phyloP scores from a whole-genome alignment of 441 rosid species.

The Metrosideros polymorpha region DNA sequence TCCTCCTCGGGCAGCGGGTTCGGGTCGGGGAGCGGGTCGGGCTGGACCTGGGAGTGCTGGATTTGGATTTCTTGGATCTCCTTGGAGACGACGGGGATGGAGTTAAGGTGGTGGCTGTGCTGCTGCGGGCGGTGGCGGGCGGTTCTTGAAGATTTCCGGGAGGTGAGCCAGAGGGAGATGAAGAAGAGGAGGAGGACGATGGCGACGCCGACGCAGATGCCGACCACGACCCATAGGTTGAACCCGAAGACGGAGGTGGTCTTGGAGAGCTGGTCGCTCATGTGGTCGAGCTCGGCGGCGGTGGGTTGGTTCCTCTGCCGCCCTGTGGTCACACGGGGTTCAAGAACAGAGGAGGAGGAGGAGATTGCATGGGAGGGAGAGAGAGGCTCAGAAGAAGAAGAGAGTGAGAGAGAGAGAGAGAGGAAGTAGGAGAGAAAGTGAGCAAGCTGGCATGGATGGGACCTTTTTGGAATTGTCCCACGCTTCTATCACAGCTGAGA shows the following conservation, averaged over 20 bases:
- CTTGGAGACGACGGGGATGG: constrained; percentile 39
- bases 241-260: constrained; percentile 53
- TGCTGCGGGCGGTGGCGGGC: neutral
- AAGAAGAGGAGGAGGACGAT: constrained; percentile 55
- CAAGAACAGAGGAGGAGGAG: neutral
- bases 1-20: constrained; percentile 5
- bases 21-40: constrained; percentile 5
- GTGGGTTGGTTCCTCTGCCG: neutral
- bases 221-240: constrained; percentile 41
- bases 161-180: constrained; percentile 50
- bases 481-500: neutral
- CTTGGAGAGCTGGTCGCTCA: constrained; percentile 38
- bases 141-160: constrained; percentile 28
- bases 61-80: constrained; percentile 45
- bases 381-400: neutral
- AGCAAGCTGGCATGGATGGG: constrained; percentile 3
- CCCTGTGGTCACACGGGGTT: neutral
- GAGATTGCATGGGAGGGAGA: neutral
- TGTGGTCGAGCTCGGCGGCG: neutral
- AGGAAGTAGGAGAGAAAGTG: neutral
- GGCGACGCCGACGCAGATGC: constrained; percentile 49
- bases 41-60: constrained; percentile 3
- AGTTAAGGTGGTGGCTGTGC: constrained; percentile 4
- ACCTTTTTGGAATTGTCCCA: neutral
- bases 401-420: neutral